phyloP scores from a whole-genome alignment of 2,329 filamentous ascomycete genomes.

The Curvularia verruculosa region DNA sequence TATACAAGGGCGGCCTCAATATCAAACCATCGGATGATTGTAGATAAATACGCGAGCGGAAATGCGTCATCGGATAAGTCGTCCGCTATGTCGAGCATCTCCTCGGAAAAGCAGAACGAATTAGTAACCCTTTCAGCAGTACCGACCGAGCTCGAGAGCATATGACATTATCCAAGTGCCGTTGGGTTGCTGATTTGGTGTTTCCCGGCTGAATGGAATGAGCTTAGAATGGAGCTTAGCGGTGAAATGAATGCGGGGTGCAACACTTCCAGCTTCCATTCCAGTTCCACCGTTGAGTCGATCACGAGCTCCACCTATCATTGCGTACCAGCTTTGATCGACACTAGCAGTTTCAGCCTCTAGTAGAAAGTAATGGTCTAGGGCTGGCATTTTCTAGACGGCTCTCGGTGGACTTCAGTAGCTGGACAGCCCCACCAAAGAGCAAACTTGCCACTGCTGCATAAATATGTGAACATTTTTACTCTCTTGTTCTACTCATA shows the following conservation, averaged over 20 bases:
- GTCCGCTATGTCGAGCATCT: conserved; percentile 28
- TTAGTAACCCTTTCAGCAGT: neutral
- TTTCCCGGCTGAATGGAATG: neutral
- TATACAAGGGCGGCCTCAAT: neutral
- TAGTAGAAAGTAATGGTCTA: neutral
- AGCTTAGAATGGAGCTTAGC: neutral
- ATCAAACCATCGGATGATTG: neutral
- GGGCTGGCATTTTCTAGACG: neutral
- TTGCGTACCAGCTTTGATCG: neutral
- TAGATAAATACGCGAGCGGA: neutral
- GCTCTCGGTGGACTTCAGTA: neutral
- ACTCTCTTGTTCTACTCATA: too few species aligned
- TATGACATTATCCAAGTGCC: neutral
- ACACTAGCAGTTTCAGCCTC: neutral
- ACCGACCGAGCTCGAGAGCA: neutral
- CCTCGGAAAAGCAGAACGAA: conserved; percentile 33
- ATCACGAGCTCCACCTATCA: neutral
- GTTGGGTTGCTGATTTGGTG: neutral
- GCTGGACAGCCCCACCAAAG: too few species aligned
- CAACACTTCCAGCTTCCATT: neutral
- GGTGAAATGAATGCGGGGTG: neutral
- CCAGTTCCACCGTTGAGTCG: too few species aligned
- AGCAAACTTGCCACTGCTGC: too few species aligned
- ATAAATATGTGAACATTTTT: too few species aligned
- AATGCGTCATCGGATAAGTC: neutral